A percentile compares a stretch with the other conserved stretches of the same genome.
Conservation (phyloP, 345 rosid genomes). For the Rhodamnia rubescens region DNA sequence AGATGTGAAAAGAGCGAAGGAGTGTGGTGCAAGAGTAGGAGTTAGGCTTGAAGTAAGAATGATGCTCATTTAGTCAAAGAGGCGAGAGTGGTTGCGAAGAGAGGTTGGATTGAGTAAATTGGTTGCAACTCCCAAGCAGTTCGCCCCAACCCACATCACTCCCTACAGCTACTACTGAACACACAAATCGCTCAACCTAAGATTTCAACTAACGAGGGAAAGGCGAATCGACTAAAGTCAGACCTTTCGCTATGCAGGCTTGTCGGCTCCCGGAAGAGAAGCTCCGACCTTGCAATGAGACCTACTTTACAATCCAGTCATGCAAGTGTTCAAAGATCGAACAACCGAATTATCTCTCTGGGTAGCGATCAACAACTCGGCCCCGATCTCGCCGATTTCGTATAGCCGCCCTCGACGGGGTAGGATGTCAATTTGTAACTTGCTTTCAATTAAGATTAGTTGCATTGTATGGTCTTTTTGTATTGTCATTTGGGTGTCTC, state of each 20-base stretch:
- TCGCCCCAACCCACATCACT: slow-evolving; percentile 13
- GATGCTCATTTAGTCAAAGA: not conserved
- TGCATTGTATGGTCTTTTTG: not conserved
- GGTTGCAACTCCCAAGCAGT: slow-evolving; percentile 21
- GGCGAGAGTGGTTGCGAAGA: not conserved
- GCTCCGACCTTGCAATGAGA: not conserved
- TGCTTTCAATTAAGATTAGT: not conserved
- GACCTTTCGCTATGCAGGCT: not conserved
- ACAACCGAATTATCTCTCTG: not conserved
- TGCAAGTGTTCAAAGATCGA: not conserved
- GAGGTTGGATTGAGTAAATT: slow-evolving; percentile 3
- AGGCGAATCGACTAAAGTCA: not conserved
- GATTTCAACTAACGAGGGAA: not conserved
- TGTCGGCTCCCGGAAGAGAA: not conserved
- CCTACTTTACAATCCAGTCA: not conserved
- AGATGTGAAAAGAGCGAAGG: not conserved
- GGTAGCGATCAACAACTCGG: not conserved
- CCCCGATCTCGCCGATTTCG: not conserved
- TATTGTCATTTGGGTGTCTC: not conserved
- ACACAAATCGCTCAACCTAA: not conserved
- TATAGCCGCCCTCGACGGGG: not conserved
- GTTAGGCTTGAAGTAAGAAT: not conserved
- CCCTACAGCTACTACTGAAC: slow-evolving; percentile 2
- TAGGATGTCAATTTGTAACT: not conserved
- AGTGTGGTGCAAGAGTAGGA: not conserved